Evolutionary conservation across 768 basidiomycete genomes (phyloP).

Genomic region (Russula dissimulans): DNA sequence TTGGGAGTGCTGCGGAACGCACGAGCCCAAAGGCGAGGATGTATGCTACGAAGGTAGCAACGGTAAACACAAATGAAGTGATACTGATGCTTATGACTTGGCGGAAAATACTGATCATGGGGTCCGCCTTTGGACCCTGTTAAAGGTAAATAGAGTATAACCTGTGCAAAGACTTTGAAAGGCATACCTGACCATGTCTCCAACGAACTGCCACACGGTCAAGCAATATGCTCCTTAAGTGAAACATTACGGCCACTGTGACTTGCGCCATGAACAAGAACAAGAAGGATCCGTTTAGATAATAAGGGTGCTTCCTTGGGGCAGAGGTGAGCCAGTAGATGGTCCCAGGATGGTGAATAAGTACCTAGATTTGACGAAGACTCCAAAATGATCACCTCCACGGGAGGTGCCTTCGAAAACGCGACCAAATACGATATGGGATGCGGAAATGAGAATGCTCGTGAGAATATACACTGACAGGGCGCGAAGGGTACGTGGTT

Average conservation of each 20-base stretch:
- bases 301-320: conserved; percentile 61
- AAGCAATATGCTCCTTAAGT: conserved; percentile 49
- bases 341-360: conserved; percentile 12
- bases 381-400: conserved; percentile 30
- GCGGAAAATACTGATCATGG: conserved; percentile 15
- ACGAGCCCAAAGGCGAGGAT: conserved; percentile 38
- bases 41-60: conserved; percentile 27
- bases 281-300: conserved; percentile 59
- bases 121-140: conserved; percentile 23
- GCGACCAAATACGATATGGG: conserved; percentile 37
- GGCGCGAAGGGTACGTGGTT: conserved; percentile 38
- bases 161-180: neutral
- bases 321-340: neutral
- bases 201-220: conserved; percentile 43
- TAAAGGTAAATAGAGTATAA: neutral
- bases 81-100: neutral
- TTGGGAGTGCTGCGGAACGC: conserved; percentile 41
- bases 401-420: conserved; percentile 27
- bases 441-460: conserved; percentile 32
- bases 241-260: conserved; percentile 37
- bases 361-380: conserved; percentile 65
- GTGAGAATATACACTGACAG: conserved; percentile 40
- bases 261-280: conserved; percentile 50
- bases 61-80: conserved; percentile 2
- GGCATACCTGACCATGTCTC: conserved; percentile 13